A percentile compares a stretch with the other conserved stretches of the same genome.
phyloP scores from a whole-genome alignment of 768 basidiomycete species.

The Rhodotorula diobovata region DNA sequence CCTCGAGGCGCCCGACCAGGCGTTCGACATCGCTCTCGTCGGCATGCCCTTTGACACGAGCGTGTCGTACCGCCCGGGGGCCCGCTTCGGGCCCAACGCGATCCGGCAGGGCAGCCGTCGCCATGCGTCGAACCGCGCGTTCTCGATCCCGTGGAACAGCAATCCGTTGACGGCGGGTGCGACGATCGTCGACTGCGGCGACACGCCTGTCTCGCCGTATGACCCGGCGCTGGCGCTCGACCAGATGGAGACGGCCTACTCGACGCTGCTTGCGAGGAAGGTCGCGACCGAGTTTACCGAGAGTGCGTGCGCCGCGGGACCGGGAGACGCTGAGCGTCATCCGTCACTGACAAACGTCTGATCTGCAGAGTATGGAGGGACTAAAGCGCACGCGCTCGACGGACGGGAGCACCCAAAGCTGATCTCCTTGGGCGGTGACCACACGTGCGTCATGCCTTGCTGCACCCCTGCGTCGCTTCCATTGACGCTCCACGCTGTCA shows the following conservation, averaged over 20 bases:
- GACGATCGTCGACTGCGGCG: conserved; percentile 67
- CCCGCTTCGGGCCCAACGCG: conserved; percentile 80
- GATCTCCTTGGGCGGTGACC: conserved; percentile 79
- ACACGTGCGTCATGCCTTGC: conserved; percentile 48
- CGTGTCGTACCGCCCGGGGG: conserved; percentile 72
- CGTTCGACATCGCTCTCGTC: conserved; percentile 71
- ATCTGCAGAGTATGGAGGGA: conserved; percentile 48
- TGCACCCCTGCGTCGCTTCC: conserved; percentile 44
- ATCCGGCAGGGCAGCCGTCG: conserved; percentile 74
- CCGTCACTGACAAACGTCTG: too few relatives aligned
- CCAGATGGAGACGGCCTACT: conserved; percentile 81
- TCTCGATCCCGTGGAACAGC: conserved; percentile 36
- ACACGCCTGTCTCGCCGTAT: conserved; percentile 74
- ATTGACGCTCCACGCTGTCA: too few relatives aligned
- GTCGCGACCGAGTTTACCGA: conserved; percentile 14
- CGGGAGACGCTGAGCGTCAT: too few relatives aligned
- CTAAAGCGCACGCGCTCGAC: conserved; percentile 47
- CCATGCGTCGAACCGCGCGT: conserved; percentile 12
- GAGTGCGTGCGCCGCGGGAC: too few relatives aligned
- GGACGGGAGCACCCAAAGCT: conserved; percentile 68
- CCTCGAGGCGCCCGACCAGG: conserved; percentile 27
- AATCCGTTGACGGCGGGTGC: conserved; percentile 44
- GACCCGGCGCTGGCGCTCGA: conserved; percentile 78
- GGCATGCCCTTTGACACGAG: conserved; percentile 54
- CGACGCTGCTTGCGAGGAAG: conserved; percentile 63